phyloP scores from a whole-genome alignment of 2,329 filamentous ascomycete genomes.

The Cladophialophora exuberans region DNA sequence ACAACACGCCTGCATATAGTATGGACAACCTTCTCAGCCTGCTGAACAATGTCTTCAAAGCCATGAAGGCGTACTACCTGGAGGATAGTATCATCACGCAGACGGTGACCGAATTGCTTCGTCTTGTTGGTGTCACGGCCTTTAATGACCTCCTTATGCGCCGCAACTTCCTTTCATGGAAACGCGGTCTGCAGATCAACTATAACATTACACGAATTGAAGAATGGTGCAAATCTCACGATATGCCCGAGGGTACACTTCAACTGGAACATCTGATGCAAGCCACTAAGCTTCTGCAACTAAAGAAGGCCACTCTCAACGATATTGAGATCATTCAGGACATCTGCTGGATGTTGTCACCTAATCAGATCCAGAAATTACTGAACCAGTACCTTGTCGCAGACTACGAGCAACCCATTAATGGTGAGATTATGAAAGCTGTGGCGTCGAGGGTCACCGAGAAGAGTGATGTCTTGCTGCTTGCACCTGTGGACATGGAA shows the following conservation, averaged over 20 bases:
- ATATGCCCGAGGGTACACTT: slow-evolving; percentile 97
- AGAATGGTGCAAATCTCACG: slow-evolving; percentile 99
- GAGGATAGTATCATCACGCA: slow-evolving; percentile 96
- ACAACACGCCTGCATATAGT: slow-evolving; percentile 91
- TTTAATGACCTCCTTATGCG: slow-evolving; percentile 99
- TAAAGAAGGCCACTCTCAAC: slow-evolving; percentile 98
- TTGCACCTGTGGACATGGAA: slow-evolving; percentile 97
- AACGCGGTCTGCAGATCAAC: slow-evolving; percentile 98
- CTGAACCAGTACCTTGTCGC: slow-evolving; percentile 98
- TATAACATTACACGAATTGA: slow-evolving; percentile 99
- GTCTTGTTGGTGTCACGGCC: slow-evolving; percentile 91
- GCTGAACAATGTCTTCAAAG: slow-evolving; percentile 95
- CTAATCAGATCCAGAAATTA: slow-evolving; percentile 98
- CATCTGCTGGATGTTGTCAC: slow-evolving; percentile 95
- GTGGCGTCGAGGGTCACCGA: slow-evolving; percentile 96
- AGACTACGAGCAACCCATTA: slow-evolving; percentile 98
- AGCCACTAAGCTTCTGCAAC: slow-evolving; percentile 93
- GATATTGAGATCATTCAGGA: slow-evolving; percentile 99
- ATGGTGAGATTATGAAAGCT: slow-evolving; percentile 99
- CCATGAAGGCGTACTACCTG: slow-evolving; percentile 98
- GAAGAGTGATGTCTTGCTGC: slow-evolving; percentile 93
- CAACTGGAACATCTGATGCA: slow-evolving; percentile 98
- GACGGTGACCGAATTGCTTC: slow-evolving; percentile 89
- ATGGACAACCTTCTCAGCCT: slow-evolving; percentile 98
- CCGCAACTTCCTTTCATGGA: slow-evolving; percentile 98